Conservation (phyloP, 768 basidiomycete species). For the Boletus huronensis region DNA sequence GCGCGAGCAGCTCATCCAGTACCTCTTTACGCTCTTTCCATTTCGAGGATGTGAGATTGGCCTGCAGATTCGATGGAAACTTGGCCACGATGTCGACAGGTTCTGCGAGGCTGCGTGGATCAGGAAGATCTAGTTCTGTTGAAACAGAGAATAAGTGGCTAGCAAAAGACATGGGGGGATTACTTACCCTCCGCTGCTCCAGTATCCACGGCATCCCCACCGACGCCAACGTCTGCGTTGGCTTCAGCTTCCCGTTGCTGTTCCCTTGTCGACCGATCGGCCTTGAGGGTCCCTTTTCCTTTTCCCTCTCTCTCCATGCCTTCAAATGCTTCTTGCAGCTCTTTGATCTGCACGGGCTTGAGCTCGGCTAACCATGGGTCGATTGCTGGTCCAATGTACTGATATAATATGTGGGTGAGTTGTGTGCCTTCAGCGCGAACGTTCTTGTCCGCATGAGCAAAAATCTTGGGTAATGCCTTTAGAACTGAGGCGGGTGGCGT, state of each 20-base stretch:
- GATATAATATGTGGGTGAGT: constrained; percentile 75
- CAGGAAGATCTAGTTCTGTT: constrained; percentile 53
- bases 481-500: constrained; percentile 76
- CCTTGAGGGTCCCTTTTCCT: constrained; percentile 78
- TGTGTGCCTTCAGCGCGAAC: constrained; percentile 89
- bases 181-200: constrained; percentile 51
- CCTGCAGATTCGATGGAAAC: constrained; percentile 71
- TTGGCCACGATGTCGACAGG: constrained; percentile 74
- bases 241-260: constrained; percentile 70
- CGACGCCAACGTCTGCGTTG: constrained; percentile 36
- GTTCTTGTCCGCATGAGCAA: constrained; percentile 90
- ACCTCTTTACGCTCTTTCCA: constrained; percentile 98
- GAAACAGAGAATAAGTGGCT: constrained; percentile 8
- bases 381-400: constrained; percentile 80
- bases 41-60: constrained; percentile 81
- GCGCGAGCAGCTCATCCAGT: constrained; percentile 73
- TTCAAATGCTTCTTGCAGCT: constrained; percentile 89
- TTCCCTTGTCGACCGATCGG: constrained; percentile 72
- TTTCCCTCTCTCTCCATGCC: constrained; percentile 78
- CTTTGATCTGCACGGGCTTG: constrained; percentile 96
- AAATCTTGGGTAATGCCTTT: constrained; percentile 88
- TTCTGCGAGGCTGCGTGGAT: constrained; percentile 79
- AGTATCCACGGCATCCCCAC: constrained; percentile 37
- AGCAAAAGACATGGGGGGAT: neutral
- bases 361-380: constrained; percentile 84